Conservation (phyloP, 371 early-diverging fungal genomes). For the Blastocladiella emersonii region DNA sequence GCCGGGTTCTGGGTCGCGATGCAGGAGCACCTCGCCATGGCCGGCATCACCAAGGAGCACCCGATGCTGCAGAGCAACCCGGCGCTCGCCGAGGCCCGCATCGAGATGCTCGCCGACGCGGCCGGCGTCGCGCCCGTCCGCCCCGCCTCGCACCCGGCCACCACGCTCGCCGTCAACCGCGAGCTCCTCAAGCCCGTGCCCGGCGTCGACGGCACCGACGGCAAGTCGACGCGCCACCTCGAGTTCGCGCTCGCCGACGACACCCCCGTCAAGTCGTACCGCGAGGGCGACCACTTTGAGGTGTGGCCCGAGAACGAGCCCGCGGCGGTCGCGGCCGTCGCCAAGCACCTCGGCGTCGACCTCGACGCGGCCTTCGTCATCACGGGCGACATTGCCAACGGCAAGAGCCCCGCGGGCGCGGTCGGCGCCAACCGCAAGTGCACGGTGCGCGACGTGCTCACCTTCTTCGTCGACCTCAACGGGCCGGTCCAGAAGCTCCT, state of each 20-base stretch:
- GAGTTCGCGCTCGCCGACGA: slow-evolving; percentile 9
- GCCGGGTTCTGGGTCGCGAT: not conserved
- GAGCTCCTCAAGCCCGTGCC: not conserved
- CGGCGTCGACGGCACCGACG: not conserved
- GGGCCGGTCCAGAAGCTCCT: not conserved
- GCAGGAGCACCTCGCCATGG: not conserved
- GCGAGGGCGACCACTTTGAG: slow-evolving; percentile 18
- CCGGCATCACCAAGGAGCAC: not conserved
- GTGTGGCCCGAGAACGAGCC: slow-evolving; percentile 12
- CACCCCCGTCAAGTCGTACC: not conserved
- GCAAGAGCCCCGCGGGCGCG: slow-evolving; percentile 8
- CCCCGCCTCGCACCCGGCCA: not conserved
- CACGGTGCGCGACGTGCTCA: slow-evolving; percentile 4
- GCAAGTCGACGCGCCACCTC: slow-evolving; percentile 1
- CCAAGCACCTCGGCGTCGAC: slow-evolving; percentile 9
- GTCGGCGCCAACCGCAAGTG: slow-evolving; percentile 7
- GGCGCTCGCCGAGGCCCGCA: not conserved
- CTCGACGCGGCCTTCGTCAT: slow-evolving; percentile 5
- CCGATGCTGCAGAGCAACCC: not conserved
- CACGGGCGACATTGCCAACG: not conserved
- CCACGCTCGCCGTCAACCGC: not conserved
- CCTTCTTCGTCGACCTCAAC: slow-evolving; percentile 9
- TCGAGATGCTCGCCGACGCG: not conserved
- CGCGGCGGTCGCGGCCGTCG: slow-evolving; percentile 8
- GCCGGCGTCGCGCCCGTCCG: slow-evolving; percentile 2